Evolutionary conservation across 495 filamentous ascomycete genomes (phyloP).

Genomic region (Talaromyces ruber): DNA sequence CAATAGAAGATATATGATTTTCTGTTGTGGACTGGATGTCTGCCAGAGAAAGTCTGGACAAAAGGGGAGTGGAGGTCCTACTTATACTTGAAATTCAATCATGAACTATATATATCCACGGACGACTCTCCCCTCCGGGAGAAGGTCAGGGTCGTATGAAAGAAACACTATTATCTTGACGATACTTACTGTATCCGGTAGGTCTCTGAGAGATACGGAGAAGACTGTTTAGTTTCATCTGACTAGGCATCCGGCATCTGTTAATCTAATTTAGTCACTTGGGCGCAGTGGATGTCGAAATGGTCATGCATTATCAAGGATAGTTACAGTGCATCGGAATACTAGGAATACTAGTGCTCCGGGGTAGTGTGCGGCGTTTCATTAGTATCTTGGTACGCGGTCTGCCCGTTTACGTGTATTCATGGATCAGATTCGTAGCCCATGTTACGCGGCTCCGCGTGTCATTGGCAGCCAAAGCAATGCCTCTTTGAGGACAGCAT

Average conservation of each 20-base stretch:
- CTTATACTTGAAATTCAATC: not conserved
- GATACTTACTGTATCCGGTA: not conserved
- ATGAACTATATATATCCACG: not conserved
- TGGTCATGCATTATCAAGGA: not conserved
- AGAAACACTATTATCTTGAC: not conserved
- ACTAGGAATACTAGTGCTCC: not conserved
- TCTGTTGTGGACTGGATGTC: not conserved
- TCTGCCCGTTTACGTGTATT: not conserved
- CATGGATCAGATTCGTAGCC: not conserved
- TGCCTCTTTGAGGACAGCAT: not conserved
- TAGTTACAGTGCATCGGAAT: not conserved
- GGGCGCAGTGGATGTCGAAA: not conserved
- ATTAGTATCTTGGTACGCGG: not conserved
- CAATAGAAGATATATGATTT: not conserved
- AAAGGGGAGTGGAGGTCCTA: not conserved
- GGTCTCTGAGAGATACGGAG: not conserved
- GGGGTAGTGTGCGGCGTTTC: not conserved
- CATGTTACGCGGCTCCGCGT: not conserved
- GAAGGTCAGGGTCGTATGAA: not conserved
- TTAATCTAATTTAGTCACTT: not conserved
- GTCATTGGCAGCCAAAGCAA: not conserved
- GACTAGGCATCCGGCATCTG: not conserved
- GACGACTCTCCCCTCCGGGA: not conserved
- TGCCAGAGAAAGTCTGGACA: not conserved
- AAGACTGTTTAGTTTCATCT: not conserved